phyloP scores from a whole-genome alignment of 345 rosid genomes.

The Dipteronia dyeriana region DNA sequence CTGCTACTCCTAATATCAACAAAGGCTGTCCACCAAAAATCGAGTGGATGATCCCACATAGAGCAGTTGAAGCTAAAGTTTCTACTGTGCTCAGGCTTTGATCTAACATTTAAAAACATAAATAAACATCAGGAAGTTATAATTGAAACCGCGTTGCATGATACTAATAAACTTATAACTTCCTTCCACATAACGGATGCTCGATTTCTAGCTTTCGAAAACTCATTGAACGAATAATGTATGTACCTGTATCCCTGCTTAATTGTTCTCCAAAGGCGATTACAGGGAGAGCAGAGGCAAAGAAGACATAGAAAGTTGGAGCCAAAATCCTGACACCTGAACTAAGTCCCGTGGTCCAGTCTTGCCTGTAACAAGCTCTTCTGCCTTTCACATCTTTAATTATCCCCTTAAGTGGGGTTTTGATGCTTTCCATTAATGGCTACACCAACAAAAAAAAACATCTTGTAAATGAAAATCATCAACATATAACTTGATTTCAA shows the following conservation, averaged over 20 bases:
- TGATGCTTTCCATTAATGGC: constrained; percentile 47
- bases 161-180: background rate
- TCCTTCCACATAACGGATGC: too few species aligned
- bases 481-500: background rate
- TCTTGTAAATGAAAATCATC: too few species aligned
- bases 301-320: constrained; percentile 73
- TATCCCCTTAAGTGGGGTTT: constrained; percentile 68
- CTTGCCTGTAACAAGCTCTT: constrained; percentile 60
- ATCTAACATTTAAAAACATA: constrained; percentile 34
- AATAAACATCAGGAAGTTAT: constrained; percentile 5
- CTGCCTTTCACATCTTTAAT: constrained; percentile 62
- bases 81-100: constrained; percentile 78
- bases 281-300: constrained; percentile 88
- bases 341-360: constrained; percentile 53
- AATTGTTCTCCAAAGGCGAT: constrained; percentile 90
- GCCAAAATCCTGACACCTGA: constrained; percentile 67
- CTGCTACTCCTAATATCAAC: constrained; percentile 84
- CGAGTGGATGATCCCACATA: constrained; percentile 79
- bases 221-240: background rate
- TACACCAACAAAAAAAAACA: constrained; percentile 12
- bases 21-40: constrained; percentile 86
- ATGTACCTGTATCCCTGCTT: constrained; percentile 76
- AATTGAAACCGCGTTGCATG: too few species aligned
- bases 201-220: too few species aligned
- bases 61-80: constrained; percentile 74